These are phyloP conservation scores for Dovyalis caffra DNA, from an alignment of 345 rosid species.

Conservation along the genomic window DNA sequence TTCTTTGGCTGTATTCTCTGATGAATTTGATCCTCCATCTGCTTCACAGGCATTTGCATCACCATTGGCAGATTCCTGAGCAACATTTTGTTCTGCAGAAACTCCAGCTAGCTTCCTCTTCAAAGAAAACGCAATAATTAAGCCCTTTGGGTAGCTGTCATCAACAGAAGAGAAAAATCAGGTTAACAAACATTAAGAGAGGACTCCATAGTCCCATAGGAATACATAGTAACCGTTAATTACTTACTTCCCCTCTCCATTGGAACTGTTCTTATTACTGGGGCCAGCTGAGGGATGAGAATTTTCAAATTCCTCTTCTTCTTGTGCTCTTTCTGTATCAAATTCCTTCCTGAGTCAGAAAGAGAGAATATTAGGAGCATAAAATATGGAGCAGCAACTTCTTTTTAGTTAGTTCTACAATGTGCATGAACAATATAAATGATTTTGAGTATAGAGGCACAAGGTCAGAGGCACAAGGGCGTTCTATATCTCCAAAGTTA, in stretches of 20 bases:
- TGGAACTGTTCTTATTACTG: conserved; percentile 44
- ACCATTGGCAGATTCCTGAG: conserved; percentile 31
- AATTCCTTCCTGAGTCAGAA: conserved; percentile 65
- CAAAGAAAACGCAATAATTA: conserved; percentile 76
- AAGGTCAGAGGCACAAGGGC: not conserved
- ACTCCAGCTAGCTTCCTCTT: conserved; percentile 46
- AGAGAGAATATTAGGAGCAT: not conserved
- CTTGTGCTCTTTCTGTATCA: conserved; percentile 64
- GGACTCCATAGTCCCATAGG: not conserved
- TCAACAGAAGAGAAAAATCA: conserved; percentile 14
- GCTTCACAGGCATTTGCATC: conserved; percentile 25
- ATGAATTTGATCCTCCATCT: conserved; percentile 8
- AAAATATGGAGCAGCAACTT: not conserved
- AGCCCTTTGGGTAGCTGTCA: conserved; percentile 79
- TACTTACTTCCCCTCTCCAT: conserved; percentile 52
- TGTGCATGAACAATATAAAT: not conserved
- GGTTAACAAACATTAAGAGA: conserved; percentile 8
- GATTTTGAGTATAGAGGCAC: not conserved
- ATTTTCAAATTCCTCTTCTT: conserved; percentile 45
- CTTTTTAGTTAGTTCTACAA: not conserved
- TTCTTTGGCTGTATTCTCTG: conserved; percentile 17
- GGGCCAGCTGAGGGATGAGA: conserved; percentile 37
- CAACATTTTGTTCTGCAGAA: conserved; percentile 33
- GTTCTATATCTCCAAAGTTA: not conserved
- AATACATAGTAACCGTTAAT: not conserved